A percentile compares a stretch with the other conserved stretches of the same genome.
These are phyloP conservation scores for Aspergillus fructus DNA, from an alignment of 2,329 filamentous ascomycete genomes.

Conservation along the genomic window DNA sequence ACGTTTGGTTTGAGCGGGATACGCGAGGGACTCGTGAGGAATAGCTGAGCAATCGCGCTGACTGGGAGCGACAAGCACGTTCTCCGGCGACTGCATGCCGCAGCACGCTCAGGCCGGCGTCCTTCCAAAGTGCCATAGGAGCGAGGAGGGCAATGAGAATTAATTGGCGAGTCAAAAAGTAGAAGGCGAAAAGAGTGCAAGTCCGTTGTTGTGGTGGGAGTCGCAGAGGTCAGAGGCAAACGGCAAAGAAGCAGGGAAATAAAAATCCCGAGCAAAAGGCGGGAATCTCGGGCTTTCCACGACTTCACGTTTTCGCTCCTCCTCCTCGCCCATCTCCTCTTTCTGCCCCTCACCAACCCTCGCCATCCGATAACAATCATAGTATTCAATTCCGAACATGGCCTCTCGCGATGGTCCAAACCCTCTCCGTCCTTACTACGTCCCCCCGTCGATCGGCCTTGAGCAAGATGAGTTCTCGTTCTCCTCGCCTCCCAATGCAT, in stretches of 20 bases:
- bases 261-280: constrained; percentile 20
- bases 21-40: constrained; percentile 22
- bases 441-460: constrained; percentile 65
- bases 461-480: constrained; percentile 43
- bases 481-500: constrained; percentile 35
- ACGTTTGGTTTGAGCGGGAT: constrained; percentile 14
- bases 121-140: constrained; percentile 35
- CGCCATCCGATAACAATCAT: neutral
- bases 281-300: constrained; percentile 24
- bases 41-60: constrained; percentile 29
- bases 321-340: neutral
- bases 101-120: constrained; percentile 31
- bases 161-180: neutral
- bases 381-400: constrained; percentile 34
- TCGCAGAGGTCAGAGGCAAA: neutral
- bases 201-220: neutral
- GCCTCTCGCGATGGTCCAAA: constrained; percentile 55
- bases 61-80: constrained; percentile 25
- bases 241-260: constrained; percentile 13
- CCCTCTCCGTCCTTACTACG: constrained; percentile 61
- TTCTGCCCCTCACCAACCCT: constrained; percentile 1
- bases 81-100: constrained; percentile 56
- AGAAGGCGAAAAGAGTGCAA: constrained; percentile 6
- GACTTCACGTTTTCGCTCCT: constrained; percentile 5
- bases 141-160: neutral